These are phyloP conservation scores for Nemania abortiva DNA, from an alignment of 2,329 filamentous ascomycete species.

Conservation along the genomic window DNA sequence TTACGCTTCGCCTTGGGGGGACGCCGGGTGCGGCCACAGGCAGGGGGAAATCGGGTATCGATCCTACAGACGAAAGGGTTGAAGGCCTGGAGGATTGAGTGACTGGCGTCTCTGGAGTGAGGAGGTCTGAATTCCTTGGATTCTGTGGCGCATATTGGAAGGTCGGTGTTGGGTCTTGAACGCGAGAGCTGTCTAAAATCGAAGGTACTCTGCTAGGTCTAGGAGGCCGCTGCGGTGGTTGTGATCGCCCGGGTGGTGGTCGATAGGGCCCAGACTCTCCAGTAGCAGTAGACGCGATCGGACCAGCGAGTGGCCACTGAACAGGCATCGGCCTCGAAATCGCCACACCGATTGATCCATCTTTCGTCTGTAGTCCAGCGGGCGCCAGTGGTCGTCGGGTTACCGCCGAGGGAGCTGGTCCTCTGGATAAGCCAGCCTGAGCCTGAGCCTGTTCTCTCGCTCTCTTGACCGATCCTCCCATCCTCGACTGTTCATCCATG, in stretches of 20 bases:
- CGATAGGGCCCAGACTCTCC: slow-evolving; percentile 58
- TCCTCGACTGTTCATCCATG: slow-evolving; percentile 60
- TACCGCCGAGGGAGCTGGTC: slow-evolving; percentile 48
- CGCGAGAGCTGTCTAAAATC: slow-evolving; percentile 66
- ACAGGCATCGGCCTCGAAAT: slow-evolving; percentile 62
- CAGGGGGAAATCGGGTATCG: slow-evolving; percentile 70
- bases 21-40: slow-evolving; percentile 54
- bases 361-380: slow-evolving; percentile 53
- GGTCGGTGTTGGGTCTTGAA: slow-evolving; percentile 67
- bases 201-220: slow-evolving; percentile 71
- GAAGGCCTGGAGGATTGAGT: slow-evolving; percentile 66
- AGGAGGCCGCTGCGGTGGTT: slow-evolving; percentile 69
- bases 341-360: slow-evolving; percentile 57
- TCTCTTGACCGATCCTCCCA: slow-evolving; percentile 64
- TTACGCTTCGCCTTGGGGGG: slow-evolving; percentile 62
- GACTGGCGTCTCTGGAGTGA: slow-evolving; percentile 60
- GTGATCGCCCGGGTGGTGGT: slow-evolving; percentile 63
- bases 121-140: slow-evolving; percentile 55
- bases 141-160: slow-evolving; percentile 62
- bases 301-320: slow-evolving; percentile 56
- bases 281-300: slow-evolving; percentile 44
- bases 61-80: slow-evolving; percentile 65
- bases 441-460: slow-evolving; percentile 66
- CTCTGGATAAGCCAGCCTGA: slow-evolving; percentile 56
- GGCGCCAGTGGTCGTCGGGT: slow-evolving; percentile 53